These are phyloP conservation scores for Auriculariales sp. DNA, from an alignment of 768 basidiomycete species.

Conservation along the genomic window DNA sequence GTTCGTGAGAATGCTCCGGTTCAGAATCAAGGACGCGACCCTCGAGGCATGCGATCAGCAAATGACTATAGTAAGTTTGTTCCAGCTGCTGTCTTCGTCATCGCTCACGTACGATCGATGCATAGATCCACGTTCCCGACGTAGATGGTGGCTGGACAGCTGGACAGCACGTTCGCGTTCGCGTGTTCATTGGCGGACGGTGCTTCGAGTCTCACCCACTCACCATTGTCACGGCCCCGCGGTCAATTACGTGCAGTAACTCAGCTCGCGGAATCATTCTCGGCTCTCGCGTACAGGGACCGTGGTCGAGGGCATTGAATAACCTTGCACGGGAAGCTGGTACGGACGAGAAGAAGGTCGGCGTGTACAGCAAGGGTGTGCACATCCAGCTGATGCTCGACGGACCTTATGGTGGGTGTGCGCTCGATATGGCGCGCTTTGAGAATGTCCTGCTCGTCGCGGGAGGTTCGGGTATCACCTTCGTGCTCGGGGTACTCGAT, in stretches of 20 bases:
- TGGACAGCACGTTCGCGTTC: slow-evolving; percentile 36
- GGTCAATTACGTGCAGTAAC: slow-evolving; percentile 30
- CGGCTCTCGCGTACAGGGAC: slow-evolving; percentile 48
- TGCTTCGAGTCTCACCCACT: slow-evolving; percentile 73
- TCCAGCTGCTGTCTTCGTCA: slow-evolving; percentile 4
- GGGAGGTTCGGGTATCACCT: slow-evolving; percentile 76
- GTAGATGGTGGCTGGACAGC: slow-evolving; percentile 44
- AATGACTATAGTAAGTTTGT: slow-evolving; percentile 51
- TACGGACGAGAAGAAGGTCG: slow-evolving; percentile 3
- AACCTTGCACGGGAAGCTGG: slow-evolving; percentile 24
- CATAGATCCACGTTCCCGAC: slow-evolving; percentile 38
- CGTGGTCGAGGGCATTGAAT: slow-evolving; percentile 63
- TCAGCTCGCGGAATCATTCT: slow-evolving; percentile 33
- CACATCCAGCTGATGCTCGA: slow-evolving; percentile 64
- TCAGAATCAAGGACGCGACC: slow-evolving; percentile 63
- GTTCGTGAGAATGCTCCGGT: slow-evolving; percentile 52
- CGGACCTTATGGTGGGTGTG: slow-evolving; percentile 76
- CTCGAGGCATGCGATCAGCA: slow-evolving; percentile 44
- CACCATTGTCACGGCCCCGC: slow-evolving; percentile 56
- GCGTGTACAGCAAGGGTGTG: slow-evolving; percentile 9
- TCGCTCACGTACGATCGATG: background rate
- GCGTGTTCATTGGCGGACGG: slow-evolving; percentile 35
- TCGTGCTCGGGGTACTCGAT: slow-evolving; percentile 68
- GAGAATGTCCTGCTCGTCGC: slow-evolving; percentile 65
- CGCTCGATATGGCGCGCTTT: slow-evolving; percentile 50